Base-by-base conservation (phyloP, 78 protist species). In the Cavenderia fasciculata region DNA sequence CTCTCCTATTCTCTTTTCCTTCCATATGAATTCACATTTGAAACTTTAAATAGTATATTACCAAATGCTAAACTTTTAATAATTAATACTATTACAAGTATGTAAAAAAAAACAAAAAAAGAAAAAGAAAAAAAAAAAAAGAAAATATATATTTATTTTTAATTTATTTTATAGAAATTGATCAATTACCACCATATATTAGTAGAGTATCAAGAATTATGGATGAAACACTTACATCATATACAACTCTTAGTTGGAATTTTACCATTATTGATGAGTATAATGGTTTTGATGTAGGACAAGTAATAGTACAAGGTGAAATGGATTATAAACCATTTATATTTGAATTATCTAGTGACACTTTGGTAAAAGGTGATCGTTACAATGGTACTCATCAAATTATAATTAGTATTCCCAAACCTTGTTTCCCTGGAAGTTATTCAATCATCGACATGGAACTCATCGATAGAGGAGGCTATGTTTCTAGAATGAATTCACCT, bases 231-330 rank as follows among this genome's bases (percentile, higher is more conserved):
- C 6, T 19, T 4, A 40, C 19, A 38, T 8, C 72, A 4, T 63
- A 27, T 21, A 12, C 12, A 49, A 12, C 54, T 18, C 54, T 18
- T 49, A 14, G 54, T 14, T 49, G 54, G 54, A 40, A 63, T 21
- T 4, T 63, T 40, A 6, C 25, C 2, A 63, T 63, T 21, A 63
- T 8, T 12, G 72, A 63, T 63, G 38, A 8, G 4, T 38, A n/a
- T 19, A 63, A 63, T 40, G 72, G 72, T 38, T 63, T 63, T 5
- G 51, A 63, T 12, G n/a, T 29, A 19, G 72, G 72, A 21, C 38
- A 21, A 4, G 33, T 63, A 2, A 63, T 38, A 38, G 43, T 63
- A 7, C 33, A 43, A 7, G 8, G 72, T 19, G 12, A 33, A n/a
- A 3, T 63, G 3, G 72, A 63, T 40, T 19, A 21, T 11, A 21